A percentile compares a stretch with the other conserved stretches of the same genome.
Evolutionary conservation across 805 yeast genomes (phyloP).

Genomic region (Wickerhamiella qilinensis): DNA sequence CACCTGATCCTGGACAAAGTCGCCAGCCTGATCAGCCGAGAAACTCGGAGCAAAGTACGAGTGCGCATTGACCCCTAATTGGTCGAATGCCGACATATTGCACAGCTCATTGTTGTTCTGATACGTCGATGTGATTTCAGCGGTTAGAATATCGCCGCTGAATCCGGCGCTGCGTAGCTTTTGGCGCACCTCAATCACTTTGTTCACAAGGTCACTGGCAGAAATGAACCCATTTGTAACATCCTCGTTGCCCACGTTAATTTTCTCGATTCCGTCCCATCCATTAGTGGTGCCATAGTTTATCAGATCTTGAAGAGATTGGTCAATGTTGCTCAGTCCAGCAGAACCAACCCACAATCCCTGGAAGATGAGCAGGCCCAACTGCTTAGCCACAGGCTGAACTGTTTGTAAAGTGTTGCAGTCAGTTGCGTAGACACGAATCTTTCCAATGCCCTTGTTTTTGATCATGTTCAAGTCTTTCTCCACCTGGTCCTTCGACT

Average conservation of each 20-base stretch:
- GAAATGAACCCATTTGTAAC: slow-evolving; percentile 45
- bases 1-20: slow-evolving; percentile 50
- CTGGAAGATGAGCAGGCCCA: slow-evolving; percentile 65
- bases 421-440: slow-evolving; percentile 79
- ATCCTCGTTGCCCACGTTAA: slow-evolving; percentile 86
- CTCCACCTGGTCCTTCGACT: slow-evolving; percentile 34
- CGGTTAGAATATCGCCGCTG: slow-evolving; percentile 58
- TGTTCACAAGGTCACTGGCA: slow-evolving; percentile 43
- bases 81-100: slow-evolving; percentile 44
- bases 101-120: slow-evolving; percentile 50
- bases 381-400: slow-evolving; percentile 36
- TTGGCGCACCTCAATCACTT: slow-evolving; percentile 48
- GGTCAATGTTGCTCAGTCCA: slow-evolving; percentile 60
- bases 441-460: slow-evolving; percentile 42
- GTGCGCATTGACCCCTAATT: slow-evolving; percentile 74
- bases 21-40: slow-evolving; percentile 53
- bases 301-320: slow-evolving; percentile 37
- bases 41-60: slow-evolving; percentile 58
- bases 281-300: slow-evolving; percentile 33
- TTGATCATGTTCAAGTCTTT: slow-evolving; percentile 43
- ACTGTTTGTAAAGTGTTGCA: slow-evolving; percentile 55
- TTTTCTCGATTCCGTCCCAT: slow-evolving; percentile 62
- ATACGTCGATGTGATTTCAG: slow-evolving; percentile 78
- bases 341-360: slow-evolving; percentile 63
- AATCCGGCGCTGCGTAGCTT: slow-evolving; percentile 54